Base-by-base conservation (phyloP, 768 basidiomycete species). In the Grammothele lineata region DNA sequence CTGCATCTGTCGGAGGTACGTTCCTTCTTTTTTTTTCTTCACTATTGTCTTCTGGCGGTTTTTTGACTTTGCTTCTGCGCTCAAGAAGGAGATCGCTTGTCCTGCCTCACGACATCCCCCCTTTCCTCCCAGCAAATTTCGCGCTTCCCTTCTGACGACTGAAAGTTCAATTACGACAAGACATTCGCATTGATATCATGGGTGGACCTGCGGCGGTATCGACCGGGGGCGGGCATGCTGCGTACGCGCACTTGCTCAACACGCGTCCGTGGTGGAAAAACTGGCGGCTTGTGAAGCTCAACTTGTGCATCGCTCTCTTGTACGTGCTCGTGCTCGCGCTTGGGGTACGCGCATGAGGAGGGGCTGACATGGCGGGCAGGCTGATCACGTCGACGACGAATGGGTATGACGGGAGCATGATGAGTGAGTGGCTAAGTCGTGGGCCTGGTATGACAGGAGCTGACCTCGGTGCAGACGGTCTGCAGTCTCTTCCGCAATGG, bases 321-420 rank as follows among this genome's bases (percentile, higher is more conserved):
- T 63, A 39, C 43, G 60, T 51, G 2, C 18, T 7, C 10, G 18
- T 22, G 12, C 15, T n/a, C n/a, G n/a, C n/a, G n/a, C n/a, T n/a
- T n/a, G n/a, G n/a, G n/a, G n/a, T n/a, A n/a, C n/a, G n/a, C n/a
- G n/a, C n/a, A n/a, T n/a, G n/a, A n/a, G n/a, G n/a, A n/a, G n/a
- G n/a, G n/a, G n/a, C 26, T 33, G 18, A 46, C 15, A 25, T 24
- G 6, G 2, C 11, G 5, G 18, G 8, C 41, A 69, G 66, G 47
- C 46, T 69, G 23, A 68, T 68, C 42, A 70, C 68, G 1, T 68
- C 68, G 8, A 57, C 63, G 4, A 65, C 63, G 18, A 66, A 68
- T 43, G 70, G 70, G 22, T 71, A 66, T 36, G 70, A 69, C 36
- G 65, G 64, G 21, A 70, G 66, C 45, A 68, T 70, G 66, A 70